Percentiles rank a stretch among this genome's conserved stretches.
Conservation (phyloP, 2,329 filamentous ascomycete species). For the Podosphaera aphanis region DNA sequence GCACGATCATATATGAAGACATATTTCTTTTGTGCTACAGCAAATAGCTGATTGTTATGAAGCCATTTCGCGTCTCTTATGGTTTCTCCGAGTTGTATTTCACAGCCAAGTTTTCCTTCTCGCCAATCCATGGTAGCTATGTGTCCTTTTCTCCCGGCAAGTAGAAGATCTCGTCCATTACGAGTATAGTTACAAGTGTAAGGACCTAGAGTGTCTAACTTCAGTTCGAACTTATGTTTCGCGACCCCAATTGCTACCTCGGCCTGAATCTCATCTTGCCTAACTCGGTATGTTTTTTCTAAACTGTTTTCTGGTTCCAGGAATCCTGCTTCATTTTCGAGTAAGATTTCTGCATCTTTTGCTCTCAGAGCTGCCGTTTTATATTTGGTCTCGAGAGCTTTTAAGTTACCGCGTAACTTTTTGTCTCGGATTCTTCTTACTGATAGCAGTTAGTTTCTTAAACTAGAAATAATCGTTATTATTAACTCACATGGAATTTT, state of each 20-base stretch:
- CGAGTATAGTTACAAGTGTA: constrained; percentile 76
- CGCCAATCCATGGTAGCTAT: constrained; percentile 94
- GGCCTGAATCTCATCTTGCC: constrained; percentile 61
- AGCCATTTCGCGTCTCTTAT: constrained; percentile 76
- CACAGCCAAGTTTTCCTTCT: constrained; percentile 71
- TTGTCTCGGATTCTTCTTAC: constrained; percentile 60
- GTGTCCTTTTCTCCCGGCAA: constrained; percentile 82
- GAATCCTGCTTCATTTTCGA: constrained; percentile 69
- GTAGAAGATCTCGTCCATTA: constrained; percentile 64
- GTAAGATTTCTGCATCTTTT: constrained; percentile 84
- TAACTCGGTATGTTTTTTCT: constrained; percentile 78
- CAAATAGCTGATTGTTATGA: constrained; percentile 86
- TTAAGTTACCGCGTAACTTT: constrained; percentile 66
- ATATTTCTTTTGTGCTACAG: constrained; percentile 86
- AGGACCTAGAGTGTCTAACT: constrained; percentile 59
- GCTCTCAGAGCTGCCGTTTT: constrained; percentile 60
- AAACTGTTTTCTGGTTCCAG: constrained; percentile 72
- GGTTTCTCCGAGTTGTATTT: constrained; percentile 76
- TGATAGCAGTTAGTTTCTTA: constrained; percentile 35
- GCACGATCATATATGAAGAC: constrained; percentile 89
- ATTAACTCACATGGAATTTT: constrained; percentile 29
- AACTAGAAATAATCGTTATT: too few relatives aligned
- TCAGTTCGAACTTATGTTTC: constrained; percentile 81
- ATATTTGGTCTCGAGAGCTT: constrained; percentile 59
- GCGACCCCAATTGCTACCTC: constrained; percentile 63